phyloP scores from a whole-genome alignment of 306 rosid species.

The Begonia masoniana region DNA sequence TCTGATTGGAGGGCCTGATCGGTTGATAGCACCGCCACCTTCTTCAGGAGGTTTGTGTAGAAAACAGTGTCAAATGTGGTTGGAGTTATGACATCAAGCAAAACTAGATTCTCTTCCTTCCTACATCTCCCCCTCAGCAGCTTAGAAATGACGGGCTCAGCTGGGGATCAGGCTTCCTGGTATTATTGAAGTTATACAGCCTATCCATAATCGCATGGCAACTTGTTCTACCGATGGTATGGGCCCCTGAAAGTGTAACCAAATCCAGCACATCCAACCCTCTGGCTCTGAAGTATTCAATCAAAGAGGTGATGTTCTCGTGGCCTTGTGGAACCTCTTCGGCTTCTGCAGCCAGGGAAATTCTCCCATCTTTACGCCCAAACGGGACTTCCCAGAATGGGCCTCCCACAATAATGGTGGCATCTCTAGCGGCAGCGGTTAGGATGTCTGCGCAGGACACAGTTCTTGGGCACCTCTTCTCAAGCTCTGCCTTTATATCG shows the following conservation, averaged over 20 bases:
- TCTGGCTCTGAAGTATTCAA: constrained; percentile 22
- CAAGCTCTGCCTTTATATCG: constrained; percentile 53
- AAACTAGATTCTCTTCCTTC: constrained; percentile 24
- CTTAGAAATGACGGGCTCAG: constrained; percentile 33
- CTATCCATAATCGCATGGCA: constrained; percentile 41
- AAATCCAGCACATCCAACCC: constrained; percentile 66
- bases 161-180: constrained; percentile 54
- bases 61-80: constrained; percentile 47
- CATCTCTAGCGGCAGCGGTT: constrained; percentile 79
- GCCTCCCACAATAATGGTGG: constrained; percentile 65
- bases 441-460: constrained; percentile 88
- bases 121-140: constrained; percentile 40
- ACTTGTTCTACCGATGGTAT: constrained; percentile 68
- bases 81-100: constrained; percentile 61
- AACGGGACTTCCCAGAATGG: constrained; percentile 93
- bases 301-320: constrained; percentile 51
- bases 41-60: constrained; percentile 54
- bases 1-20: constrained; percentile 63
- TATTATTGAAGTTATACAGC: constrained; percentile 37
- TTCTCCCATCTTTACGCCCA: constrained; percentile 59
- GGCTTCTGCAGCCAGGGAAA: constrained; percentile 56
- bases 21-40: constrained; percentile 53
- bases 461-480: constrained; percentile 55
- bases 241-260: constrained; percentile 77
- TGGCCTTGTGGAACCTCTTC: constrained; percentile 64